phyloP scores from a whole-genome alignment of 805 yeast genomes.

The Ogataea ramenticola region DNA sequence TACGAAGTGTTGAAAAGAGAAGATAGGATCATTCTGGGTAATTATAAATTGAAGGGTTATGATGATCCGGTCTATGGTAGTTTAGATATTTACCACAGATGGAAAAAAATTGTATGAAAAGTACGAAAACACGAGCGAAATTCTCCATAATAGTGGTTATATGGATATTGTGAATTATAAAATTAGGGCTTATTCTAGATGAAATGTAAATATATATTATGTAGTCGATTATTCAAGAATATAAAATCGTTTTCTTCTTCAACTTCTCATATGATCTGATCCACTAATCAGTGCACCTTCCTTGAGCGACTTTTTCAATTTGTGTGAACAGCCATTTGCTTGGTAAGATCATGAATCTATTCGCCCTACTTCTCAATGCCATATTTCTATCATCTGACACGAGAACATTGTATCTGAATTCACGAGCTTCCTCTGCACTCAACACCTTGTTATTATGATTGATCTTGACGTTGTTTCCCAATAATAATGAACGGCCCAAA shows the following conservation, averaged over 20 bases:
- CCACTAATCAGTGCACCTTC: conserved; percentile 43
- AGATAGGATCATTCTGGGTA: neutral
- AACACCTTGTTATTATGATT: conserved; percentile 22
- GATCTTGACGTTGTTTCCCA: conserved; percentile 18
- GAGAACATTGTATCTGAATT: conserved; percentile 50
- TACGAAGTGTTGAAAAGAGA: neutral
- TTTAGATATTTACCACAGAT: neutral
- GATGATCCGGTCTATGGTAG: too few species aligned
- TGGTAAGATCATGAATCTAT: conserved; percentile 47
- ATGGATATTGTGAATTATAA: too few species aligned
- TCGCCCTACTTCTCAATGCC: conserved; percentile 55
- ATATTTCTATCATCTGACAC: conserved; percentile 71
- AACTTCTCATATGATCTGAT: neutral
- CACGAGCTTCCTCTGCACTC: conserved; percentile 28
- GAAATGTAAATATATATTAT: neutral
- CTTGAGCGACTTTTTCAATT: conserved; percentile 38
- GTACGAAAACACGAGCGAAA: too few species aligned
- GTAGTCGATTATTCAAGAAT: neutral
- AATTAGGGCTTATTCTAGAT: neutral
- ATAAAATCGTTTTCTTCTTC: too few species aligned
- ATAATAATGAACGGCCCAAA: conserved; percentile 18
- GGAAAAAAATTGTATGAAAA: neutral
- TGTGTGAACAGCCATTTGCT: conserved; percentile 55
- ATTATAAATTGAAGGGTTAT: neutral
- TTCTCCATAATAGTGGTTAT: too few species aligned